A percentile compares a stretch with the other conserved stretches of the same genome.
Evolutionary conservation across 805 yeast genomes (phyloP).

Genomic region (Metschnikowia orientalis): DNA sequence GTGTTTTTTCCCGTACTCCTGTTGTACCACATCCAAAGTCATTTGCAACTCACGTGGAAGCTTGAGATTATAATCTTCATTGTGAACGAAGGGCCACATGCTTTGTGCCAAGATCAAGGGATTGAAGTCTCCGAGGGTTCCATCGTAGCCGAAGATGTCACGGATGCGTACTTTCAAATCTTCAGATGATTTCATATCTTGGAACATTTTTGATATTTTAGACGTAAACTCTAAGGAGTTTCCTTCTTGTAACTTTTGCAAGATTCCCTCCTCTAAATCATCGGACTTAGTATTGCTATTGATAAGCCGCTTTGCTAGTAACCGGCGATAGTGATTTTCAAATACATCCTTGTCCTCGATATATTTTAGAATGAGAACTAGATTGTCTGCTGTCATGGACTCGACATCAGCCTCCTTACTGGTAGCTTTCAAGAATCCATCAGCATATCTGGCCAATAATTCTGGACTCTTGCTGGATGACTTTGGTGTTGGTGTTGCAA

Average conservation of each 20-base stretch:
- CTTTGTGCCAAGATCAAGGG: constrained; percentile 81
- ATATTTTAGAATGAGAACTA: constrained; percentile 82
- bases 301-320: constrained; percentile 84
- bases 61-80: constrained; percentile 37
- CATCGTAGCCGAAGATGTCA: constrained; percentile 34
- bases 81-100: constrained; percentile 75
- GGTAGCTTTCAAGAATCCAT: constrained; percentile 73
- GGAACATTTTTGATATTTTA: constrained; percentile 93
- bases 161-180: constrained; percentile 62
- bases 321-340: constrained; percentile 86
- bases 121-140: constrained; percentile 43
- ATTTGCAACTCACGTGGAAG: constrained; percentile 65
- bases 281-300: constrained; percentile 82
- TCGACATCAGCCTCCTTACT: constrained; percentile 61
- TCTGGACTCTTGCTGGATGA: constrained; percentile 83
- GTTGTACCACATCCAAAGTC: constrained; percentile 63
- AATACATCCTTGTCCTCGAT: constrained; percentile 93
- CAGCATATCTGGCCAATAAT: constrained; percentile 83
- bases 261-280: constrained; percentile 78
- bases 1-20: constrained; percentile 69
- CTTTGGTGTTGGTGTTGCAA: constrained; percentile 65
- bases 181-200: constrained; percentile 81
- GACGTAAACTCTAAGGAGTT: constrained; percentile 91
- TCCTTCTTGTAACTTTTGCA: constrained; percentile 80
- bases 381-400: constrained; percentile 79